Evolutionary conservation across 805 yeast species (phyloP).

Genomic region (Lipomyces japonicus): DNA sequence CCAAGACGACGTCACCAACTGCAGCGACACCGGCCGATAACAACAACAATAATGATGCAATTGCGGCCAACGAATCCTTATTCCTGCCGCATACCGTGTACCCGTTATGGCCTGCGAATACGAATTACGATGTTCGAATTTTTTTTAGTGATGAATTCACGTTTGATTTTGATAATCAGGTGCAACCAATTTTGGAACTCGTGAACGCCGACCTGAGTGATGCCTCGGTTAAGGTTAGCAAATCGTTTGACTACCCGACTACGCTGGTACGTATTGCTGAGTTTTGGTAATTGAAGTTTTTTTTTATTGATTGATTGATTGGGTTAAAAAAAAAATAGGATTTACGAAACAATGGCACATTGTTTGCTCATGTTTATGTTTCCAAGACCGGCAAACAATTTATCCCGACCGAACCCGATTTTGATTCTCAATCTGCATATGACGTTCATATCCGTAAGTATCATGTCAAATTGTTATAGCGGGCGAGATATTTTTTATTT

Average conservation of each 20-base stretch:
- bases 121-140: conserved; percentile 20
- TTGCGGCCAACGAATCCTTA: conserved; percentile 3
- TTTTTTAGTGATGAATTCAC: conserved; percentile 16
- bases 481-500: neutral
- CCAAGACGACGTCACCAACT: neutral
- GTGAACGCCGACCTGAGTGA: conserved; percentile 9
- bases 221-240: conserved; percentile 1
- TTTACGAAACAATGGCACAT: conserved; percentile 35
- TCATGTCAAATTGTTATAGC: neutral
- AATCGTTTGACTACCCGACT: conserved; percentile 3
- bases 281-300: conserved; percentile 8
- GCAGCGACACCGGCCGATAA: conserved; percentile 3
- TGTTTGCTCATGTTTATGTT: conserved; percentile 38
- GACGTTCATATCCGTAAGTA: conserved; percentile 22
- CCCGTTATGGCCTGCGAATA: conserved; percentile 25
- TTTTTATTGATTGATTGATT: neutral
- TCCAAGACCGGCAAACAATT: conserved; percentile 23
- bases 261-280: conserved; percentile 1
- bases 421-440: conserved; percentile 24
- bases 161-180: conserved; percentile 16
- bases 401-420: conserved; percentile 24
- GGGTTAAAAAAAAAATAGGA: conserved; percentile 8
- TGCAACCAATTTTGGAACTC: too few relatives aligned
- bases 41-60: neutral
- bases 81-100: conserved; percentile 13